Evolutionary conservation across 192 early-diverging fungal species (phyloP), one percentile per base, ranked within the genome.

Genomic region (Entomortierella parvispora): DNA sequence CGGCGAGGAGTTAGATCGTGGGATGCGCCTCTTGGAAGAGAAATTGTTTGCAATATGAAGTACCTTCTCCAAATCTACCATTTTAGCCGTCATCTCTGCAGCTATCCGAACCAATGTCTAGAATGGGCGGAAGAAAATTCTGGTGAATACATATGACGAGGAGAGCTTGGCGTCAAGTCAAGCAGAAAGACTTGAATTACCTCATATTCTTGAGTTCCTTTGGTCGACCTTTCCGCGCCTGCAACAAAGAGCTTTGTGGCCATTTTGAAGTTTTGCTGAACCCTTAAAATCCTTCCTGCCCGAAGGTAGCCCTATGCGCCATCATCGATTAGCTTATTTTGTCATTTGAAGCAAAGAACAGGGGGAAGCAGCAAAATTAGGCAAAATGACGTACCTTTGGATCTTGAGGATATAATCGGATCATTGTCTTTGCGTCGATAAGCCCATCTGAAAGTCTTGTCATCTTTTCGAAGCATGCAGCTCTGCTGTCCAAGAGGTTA

Each of bases 401-500:
- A n/a, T 62, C 34, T 45, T 58, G 58, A 33, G 72, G 64, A 57
- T 62, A 40, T 26, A 5, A 46, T 31, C 40, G 29, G 26, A 76
- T 76, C 72, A 76, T 76, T 6, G 52, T 17, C 29, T 76, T 76
- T 6, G 72, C 65, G 42, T 76, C 72, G 11, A 45, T 2, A 3
- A 76, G 65, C 3, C 58, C 72, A 14, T 76, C 60, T 1, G 61
- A 31, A n/a, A 62, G 14, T 37, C 60, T 43, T 10, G 52, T 64
- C 7, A 76, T 32, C 18, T 68, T 76, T 42, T 76, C 72, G 0
- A 49, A 62, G 17, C 51, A 68, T 0, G 72, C 65, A n/a, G 72
- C 72, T 20, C 72, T 48, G 29, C 72, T 76, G 59, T 76, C 72
- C 17, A 76, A 51, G 1, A 76, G 59, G 54, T 76, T 76, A 59